Conservation (phyloP, 2,329 filamentous ascomycete species). For the Fusarium fracticaudum region DNA sequence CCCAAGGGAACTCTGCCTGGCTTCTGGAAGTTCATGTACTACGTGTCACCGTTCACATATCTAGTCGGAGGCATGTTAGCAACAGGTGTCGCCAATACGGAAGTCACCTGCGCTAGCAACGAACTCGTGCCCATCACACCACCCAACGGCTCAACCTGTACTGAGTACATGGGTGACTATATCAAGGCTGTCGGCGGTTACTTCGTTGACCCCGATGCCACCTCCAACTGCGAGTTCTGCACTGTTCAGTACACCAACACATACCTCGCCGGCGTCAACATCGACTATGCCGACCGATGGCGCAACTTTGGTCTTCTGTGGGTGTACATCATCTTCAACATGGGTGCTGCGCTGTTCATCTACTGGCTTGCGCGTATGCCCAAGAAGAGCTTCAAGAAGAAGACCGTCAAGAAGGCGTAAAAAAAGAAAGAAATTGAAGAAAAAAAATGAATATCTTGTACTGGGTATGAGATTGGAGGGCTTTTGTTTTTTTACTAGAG, state of each 20-base stretch:
- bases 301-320: constrained; percentile 74
- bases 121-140: constrained; percentile 76
- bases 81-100: constrained; percentile 73
- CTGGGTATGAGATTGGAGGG: constrained; percentile 8
- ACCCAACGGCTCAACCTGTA: constrained; percentile 65
- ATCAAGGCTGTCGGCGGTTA: constrained; percentile 61
- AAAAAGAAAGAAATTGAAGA: not conserved
- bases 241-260: constrained; percentile 60
- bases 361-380: constrained; percentile 66
- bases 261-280: constrained; percentile 59
- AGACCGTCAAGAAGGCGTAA: constrained; percentile 38
- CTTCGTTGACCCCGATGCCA: constrained; percentile 60
- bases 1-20: constrained; percentile 63
- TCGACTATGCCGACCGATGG: constrained; percentile 70
- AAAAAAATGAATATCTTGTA: not conserved
- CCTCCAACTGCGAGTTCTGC: constrained; percentile 67
- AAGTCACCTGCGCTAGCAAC: constrained; percentile 72
- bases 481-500: constrained; percentile 9
- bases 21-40: constrained; percentile 63
- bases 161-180: constrained; percentile 65
- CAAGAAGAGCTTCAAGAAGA: constrained; percentile 49
- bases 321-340: constrained; percentile 68
- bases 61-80: constrained; percentile 78
- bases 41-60: constrained; percentile 85
- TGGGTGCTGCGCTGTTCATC: constrained; percentile 62